These are phyloP conservation scores for Neurospora intermedia DNA, from an alignment of 495 filamentous ascomycete species.

Conservation along the genomic window DNA sequence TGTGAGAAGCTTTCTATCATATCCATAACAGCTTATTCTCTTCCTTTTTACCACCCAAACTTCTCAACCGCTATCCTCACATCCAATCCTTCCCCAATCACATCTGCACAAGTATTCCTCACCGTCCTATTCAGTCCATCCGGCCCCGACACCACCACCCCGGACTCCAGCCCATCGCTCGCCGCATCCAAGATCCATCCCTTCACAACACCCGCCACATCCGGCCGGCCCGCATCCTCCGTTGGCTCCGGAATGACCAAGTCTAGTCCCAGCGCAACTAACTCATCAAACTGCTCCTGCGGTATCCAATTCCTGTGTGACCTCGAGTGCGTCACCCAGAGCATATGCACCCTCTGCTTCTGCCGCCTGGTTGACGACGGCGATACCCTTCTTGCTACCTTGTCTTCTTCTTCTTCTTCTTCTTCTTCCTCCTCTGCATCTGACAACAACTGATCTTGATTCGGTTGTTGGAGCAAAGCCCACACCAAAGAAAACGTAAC, in stretches of 20 bases:
- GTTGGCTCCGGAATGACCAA: constrained; percentile 43
- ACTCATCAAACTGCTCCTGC: constrained; percentile 31
- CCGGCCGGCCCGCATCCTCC: constrained; percentile 38
- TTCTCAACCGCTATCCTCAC: constrained; percentile 38
- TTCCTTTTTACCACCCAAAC: constrained; percentile 35
- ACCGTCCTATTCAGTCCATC: constrained; percentile 41
- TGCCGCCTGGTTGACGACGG: constrained; percentile 1
- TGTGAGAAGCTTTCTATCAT: not conserved
- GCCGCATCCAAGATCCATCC: constrained; percentile 20
- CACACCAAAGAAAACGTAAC: constrained; percentile 39
- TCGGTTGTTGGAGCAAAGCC: constrained; percentile 16
- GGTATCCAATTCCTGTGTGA: constrained; percentile 43
- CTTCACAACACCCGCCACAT: constrained; percentile 30
- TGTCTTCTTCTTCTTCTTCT: not conserved
- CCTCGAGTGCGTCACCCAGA: constrained; percentile 46
- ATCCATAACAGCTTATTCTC: not conserved
- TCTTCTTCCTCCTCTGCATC: not conserved
- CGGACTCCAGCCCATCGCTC: constrained; percentile 20
- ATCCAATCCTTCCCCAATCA: constrained; percentile 28
- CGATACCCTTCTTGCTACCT: not conserved
- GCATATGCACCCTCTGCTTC: constrained; percentile 35
- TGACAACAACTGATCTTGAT: not conserved
- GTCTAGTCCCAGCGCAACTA: constrained; percentile 33
- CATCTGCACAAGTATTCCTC: constrained; percentile 40
- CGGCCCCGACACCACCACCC: constrained; percentile 44